Conservation (phyloP, 208 protist genomes). For the Acanthamoeba sp. region DNA sequence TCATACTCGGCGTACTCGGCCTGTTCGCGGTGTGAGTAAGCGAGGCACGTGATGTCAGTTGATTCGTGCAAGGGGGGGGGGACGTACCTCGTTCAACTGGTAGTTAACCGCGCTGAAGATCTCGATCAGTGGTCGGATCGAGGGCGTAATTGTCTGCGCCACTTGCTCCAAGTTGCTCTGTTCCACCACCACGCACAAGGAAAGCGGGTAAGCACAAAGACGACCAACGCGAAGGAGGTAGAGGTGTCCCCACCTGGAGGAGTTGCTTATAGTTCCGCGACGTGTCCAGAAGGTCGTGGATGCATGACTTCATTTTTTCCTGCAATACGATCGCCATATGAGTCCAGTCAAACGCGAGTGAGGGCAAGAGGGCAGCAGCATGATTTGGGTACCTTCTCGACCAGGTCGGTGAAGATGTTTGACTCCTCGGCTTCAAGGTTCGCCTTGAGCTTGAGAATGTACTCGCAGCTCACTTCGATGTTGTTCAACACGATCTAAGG, state of each 20-base stretch:
- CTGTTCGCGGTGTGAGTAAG: neutral
- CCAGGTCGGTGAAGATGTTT: conserved; percentile 34
- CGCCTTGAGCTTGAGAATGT: conserved; percentile 62
- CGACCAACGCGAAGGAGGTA: neutral
- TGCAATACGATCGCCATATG: neutral
- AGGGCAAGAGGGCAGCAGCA: no score
- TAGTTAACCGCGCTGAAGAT: conserved; percentile 55
- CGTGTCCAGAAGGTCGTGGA: conserved; percentile 38
- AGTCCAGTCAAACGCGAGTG: no score
- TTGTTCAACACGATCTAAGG: conserved; percentile 59
- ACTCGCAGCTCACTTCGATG: conserved; percentile 68
- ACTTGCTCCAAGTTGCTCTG: conserved; percentile 64
- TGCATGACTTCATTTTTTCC: conserved; percentile 56
- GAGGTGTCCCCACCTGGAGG: conserved; percentile 10
- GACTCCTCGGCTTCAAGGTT: conserved; percentile 48
- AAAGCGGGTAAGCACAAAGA: neutral
- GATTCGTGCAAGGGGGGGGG: neutral
- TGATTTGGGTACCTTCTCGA: conserved; percentile 31
- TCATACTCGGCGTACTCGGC: conserved; percentile 61
- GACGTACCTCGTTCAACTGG: conserved; percentile 21
- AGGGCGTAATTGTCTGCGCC: conserved; percentile 25
- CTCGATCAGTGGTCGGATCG: conserved; percentile 63
- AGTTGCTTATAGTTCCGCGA: conserved; percentile 61
- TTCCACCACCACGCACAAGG: no score
- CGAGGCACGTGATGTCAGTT: neutral